Base-by-base conservation (phyloP, 2,329 filamentous ascomycete genomes). In the Colletotrichum phormii region DNA sequence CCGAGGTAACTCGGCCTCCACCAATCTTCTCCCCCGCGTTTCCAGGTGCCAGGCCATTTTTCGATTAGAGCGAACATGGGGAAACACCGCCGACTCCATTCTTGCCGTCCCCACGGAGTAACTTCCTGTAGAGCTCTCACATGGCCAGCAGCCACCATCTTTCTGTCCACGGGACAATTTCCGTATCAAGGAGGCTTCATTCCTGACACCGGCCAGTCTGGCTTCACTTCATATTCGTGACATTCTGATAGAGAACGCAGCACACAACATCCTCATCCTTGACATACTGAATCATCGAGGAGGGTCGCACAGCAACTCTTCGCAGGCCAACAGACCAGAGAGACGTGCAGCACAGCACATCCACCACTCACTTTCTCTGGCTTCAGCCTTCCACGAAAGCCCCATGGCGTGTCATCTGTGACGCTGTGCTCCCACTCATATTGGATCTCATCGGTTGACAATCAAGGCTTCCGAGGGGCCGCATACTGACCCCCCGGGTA, bases 1-100 rank as follows among this genome's bases (percentile, higher is more conserved):
- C 71, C 71, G 66, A 70, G 71, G 71, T 71, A 73, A 73, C 71
- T 73, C 71, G 71, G 71, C 66, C 71, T 73, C 66, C 71, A 53
- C 71, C 33, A 37, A 37, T 5, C 33, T 46, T 33, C 37, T 73
- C 71, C 71, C 71, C 71, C 71, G 71, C 71, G 71, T 69, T 61
- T 35, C 65, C 59, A 69, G 53, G 53, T 61, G 26, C 65, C 59
- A 69, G 53, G 53, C 59, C 59, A 60, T 68, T 68, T 71, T 37
- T 61, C 5, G 64, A 68, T 68, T 72, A 51, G 26, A 49, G 35
- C 63, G 46, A 53, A 42, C 42, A 49, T 55, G 68, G 68, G 63
- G 68, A 57, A 54, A 42, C 37, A 42, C 37, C 13, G 37, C 37
- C 37, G 37, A 42, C 37, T 15, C 37, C 37, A 42, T 42, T 15